A percentile compares a stretch with the other conserved stretches of the same genome.
phyloP scores from a whole-genome alignment of 1,139 yeast species.

The Groenewaldozyma auringiensis region DNA sequence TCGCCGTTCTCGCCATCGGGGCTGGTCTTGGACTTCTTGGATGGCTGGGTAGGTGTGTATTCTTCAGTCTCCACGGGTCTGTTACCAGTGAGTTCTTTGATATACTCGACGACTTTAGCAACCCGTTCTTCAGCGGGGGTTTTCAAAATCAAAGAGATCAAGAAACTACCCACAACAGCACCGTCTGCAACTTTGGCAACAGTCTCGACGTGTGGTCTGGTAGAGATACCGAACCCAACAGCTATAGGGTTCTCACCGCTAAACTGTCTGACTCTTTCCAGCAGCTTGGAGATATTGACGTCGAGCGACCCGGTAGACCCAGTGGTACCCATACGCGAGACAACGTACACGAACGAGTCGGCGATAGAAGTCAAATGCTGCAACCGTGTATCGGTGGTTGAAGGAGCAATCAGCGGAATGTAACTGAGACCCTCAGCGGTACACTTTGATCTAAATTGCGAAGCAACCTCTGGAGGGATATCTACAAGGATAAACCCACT shows the following conservation, averaged over 20 bases:
- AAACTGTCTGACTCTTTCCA: constrained; percentile 65
- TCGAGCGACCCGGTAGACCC: constrained; percentile 72
- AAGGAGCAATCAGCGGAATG: constrained; percentile 92
- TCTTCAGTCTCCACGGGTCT: constrained; percentile 32
- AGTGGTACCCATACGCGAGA: constrained; percentile 85
- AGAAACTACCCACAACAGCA: constrained; percentile 89
- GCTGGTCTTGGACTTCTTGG: neutral
- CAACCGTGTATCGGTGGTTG: constrained; percentile 86
- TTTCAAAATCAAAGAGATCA: constrained; percentile 62
- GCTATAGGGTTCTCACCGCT: constrained; percentile 79
- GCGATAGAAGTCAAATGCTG: constrained; percentile 74
- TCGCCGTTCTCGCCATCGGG: neutral
- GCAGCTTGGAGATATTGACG: constrained; percentile 55
- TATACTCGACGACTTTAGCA: constrained; percentile 57
- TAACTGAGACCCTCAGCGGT: constrained; percentile 64
- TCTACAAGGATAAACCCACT: constrained; percentile 93
- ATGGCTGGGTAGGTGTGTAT: constrained; percentile 1
- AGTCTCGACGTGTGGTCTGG: constrained; percentile 76
- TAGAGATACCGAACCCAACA: constrained; percentile 95
- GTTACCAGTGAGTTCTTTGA: constrained; percentile 61
- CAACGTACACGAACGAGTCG: constrained; percentile 91
- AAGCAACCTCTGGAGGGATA: constrained; percentile 96
- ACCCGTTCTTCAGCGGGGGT: constrained; percentile 52
- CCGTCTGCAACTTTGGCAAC: constrained; percentile 82
- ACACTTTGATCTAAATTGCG: constrained; percentile 71